A percentile compares a stretch with the other conserved stretches of the same genome.
Evolutionary conservation across 148 eudicot genomes (phyloP).

Genomic region (Silene conica): DNA sequence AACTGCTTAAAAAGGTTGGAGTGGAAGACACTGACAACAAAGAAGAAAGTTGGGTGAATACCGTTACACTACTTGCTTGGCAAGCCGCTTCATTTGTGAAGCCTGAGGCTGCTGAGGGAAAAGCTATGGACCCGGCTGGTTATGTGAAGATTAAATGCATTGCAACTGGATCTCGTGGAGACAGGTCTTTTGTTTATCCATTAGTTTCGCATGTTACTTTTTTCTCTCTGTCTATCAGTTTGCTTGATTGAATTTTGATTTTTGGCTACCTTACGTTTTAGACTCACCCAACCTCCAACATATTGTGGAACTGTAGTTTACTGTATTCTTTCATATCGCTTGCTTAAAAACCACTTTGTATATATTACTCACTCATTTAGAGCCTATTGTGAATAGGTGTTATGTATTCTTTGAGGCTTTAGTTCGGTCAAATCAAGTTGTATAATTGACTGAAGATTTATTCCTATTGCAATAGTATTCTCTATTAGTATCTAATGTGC

Average conservation of each 20-base stretch:
- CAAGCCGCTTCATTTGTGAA: constrained; percentile 72
- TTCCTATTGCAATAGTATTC: background rate
- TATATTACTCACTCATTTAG: background rate
- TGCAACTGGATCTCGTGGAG: constrained; percentile 59
- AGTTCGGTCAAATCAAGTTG: background rate
- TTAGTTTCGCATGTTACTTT: background rate
- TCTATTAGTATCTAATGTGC: background rate
- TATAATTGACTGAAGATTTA: background rate
- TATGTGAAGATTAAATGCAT: constrained; percentile 89
- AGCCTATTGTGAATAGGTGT: background rate
- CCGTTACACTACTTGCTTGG: constrained; percentile 82
- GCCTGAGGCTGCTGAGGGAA: constrained; percentile 62
- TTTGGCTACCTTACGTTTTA: too few species aligned
- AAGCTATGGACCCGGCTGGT: constrained; percentile 89
- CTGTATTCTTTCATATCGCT: too few species aligned
- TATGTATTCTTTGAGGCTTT: background rate
- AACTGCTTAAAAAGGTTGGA: constrained; percentile 57
- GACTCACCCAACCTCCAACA: too few species aligned
- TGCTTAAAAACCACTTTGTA: background rate
- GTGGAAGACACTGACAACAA: constrained; percentile 33
- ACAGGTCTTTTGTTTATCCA: constrained; percentile 47
- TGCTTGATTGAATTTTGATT: too few species aligned
- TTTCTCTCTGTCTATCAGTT: background rate
- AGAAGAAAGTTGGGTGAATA: constrained; percentile 69
- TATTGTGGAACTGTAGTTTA: too few species aligned